A percentile compares a stretch with the other conserved stretches of the same genome.
phyloP scores from a whole-genome alignment of 495 filamentous ascomycete genomes.

The Penicillium diatomitis region DNA sequence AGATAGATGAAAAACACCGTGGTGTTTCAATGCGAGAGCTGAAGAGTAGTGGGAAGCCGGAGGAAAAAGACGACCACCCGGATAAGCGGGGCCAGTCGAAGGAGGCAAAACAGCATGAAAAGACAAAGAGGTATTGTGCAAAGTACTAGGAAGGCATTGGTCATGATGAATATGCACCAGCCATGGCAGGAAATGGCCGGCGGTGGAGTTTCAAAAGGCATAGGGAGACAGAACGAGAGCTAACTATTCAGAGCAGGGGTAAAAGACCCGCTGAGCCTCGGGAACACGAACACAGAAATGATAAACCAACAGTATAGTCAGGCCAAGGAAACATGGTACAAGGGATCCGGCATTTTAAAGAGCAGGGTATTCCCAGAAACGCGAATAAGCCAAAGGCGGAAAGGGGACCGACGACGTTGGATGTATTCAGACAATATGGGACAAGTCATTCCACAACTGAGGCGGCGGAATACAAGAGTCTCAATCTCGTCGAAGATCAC shows the following conservation, averaged over 20 bases:
- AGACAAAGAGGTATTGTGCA: conserved; percentile 9
- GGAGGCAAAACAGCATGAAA: neutral
- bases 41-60: neutral
- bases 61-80: neutral
- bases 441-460: too few species aligned
- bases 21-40: conserved; percentile 14
- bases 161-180: conserved; percentile 22
- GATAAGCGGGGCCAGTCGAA: neutral
- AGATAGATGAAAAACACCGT: neutral
- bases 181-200: conserved; percentile 13
- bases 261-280: neutral
- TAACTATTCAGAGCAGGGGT: conserved; percentile 1
- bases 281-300: neutral
- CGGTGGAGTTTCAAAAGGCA: conserved; percentile 17
- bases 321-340: conserved; percentile 27
- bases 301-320: neutral
- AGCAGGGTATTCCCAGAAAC: conserved; percentile 11
- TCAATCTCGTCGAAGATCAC: too few species aligned
- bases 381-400: conserved; percentile 9
- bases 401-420: neutral
- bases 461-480: too few species aligned
- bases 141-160: neutral
- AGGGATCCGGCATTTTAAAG: conserved; percentile 11
- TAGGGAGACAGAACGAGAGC: conserved; percentile 1
- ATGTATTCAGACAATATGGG: too few species aligned